Evolutionary conservation across 2,329 filamentous ascomycete genomes (phyloP), one percentile per base, ranked within the genome.

Genomic region (Plenodomus tracheiphilus): DNA sequence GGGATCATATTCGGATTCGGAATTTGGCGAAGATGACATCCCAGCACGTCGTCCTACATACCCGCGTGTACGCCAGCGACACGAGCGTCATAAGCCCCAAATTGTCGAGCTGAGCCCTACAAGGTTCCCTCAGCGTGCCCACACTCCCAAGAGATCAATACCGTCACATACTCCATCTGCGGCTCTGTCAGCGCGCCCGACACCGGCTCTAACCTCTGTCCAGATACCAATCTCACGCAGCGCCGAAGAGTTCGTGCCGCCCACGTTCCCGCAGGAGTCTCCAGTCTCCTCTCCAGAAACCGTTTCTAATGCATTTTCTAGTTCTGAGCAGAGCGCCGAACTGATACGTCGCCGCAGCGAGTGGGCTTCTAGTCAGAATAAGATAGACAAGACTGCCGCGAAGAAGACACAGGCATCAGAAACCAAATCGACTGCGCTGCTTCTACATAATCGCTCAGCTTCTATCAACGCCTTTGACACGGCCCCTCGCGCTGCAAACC

Each of bases 261-360:
- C 28, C 28, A 32, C 9, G 11, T 32, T 11, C 11, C 10, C 22
- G 10, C 22, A 25, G 22, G 22, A 32, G 28, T 15, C 28, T 32
- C 28, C 28, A 15, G 15, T 8, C 28, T 32, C 28, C 13, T 32
- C 28, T 25, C 28, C 11, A 32, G 13, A 32, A 10, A 32, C 28
- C 6, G 28, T 15, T 10, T 11, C 28, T 32, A 32, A 32, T 15
- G 6, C 6, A 7, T 32, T 15, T 32, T 15, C 28, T 11, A 32
- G 28, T 32, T 10, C 28, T 11, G 28, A 32, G 7, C 28, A 32
- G 13, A 52, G 43, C 11, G 18, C 46, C 7, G 53, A 53, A 30
- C 39, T 54, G 6, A 45, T 43, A 19, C 48, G 43, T 17, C 50
- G 42, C 32, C 48, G 44, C 4, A 43, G 45, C 22, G 46, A 40